Base-by-base conservation (phyloP, 352 stramenopile genomes). In the Phytophthora syringae region DNA sequence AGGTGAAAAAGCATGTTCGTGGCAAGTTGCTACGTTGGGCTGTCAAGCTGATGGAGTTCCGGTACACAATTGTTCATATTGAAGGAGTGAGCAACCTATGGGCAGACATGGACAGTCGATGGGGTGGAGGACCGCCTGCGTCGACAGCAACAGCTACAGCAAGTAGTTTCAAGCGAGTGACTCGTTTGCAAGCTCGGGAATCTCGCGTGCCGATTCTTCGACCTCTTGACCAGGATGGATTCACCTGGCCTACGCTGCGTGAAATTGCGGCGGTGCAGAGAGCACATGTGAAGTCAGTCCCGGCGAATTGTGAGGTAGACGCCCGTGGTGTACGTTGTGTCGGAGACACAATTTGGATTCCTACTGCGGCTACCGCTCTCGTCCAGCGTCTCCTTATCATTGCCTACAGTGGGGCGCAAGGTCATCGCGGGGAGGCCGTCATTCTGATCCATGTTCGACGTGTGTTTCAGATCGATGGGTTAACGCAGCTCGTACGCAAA, bases 61-160 rank as follows among this genome's bases (percentile, higher is more conserved):
- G 49, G 2, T 61, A 71, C 13, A 25, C 39, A 13, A 61, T 71
- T 16, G 30, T 58, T 5, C 56, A 67, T 24, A 72, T 72, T 21
- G 51, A 57, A 6, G 51, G 34, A 16, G 2, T 6, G 1, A 11
- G 25, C 18, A 67, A 63, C 7, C 34, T 67, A 10, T 72, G 64
- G 60, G 56, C 57, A 0, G 57, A 67, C 15, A 67, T 63, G 50
- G 22, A 63, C 0, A 50, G 25, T 11, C n/a, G 42, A 3, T 66
- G 55, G 62, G 48, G 7, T 7, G 16, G 32, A 39, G 11, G 2
- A 4, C 32, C 32, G 12, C 27, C 27, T 10, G 27, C 27, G 27
- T 32, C 27, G 5, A 9, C 9, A 32, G 27, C 27, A 10, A 32
- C 5, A 9, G 9, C 27, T 32, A 32, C 27, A 10, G 27, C 27